These are phyloP conservation scores for Elaeis oleifera DNA, from an alignment of 202 grass and related monocot species.

Conservation along the genomic window DNA sequence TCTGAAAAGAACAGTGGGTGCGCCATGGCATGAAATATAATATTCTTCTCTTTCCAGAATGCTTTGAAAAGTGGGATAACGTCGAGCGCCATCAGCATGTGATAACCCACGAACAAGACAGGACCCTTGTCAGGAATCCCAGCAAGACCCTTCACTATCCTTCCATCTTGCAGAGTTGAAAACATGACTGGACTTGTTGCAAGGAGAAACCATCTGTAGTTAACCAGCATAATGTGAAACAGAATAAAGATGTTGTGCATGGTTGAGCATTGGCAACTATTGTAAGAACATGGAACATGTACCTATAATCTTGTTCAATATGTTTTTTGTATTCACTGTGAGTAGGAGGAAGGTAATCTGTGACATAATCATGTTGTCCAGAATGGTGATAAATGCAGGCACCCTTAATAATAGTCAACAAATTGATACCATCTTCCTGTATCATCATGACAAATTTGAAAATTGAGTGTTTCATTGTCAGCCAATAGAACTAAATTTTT, in stretches of 20 bases:
- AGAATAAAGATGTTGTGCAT: slow-evolving; percentile 2
- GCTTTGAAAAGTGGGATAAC: slow-evolving; percentile 54
- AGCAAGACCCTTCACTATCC: slow-evolving; percentile 56
- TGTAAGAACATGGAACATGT: slow-evolving; percentile 2
- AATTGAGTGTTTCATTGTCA: no score
- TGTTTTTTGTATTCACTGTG: slow-evolving; percentile 69
- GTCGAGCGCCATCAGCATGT: slow-evolving; percentile 73
- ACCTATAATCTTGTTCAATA: slow-evolving; percentile 56
- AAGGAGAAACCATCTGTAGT: slow-evolving; percentile 53
- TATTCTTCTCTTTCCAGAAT: slow-evolving; percentile 70
- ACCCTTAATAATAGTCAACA: slow-evolving; percentile 74
- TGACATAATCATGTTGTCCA: slow-evolving; percentile 49
- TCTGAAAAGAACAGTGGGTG: slow-evolving; percentile 51
- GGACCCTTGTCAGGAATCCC: slow-evolving; percentile 73
- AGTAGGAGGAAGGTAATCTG: slow-evolving; percentile 66
- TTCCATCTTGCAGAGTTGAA: slow-evolving; percentile 60
- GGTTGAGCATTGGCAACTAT: background rate
- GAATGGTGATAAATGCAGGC: slow-evolving; percentile 59
- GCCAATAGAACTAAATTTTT: no score
- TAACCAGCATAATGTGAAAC: slow-evolving; percentile 10
- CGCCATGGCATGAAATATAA: slow-evolving; percentile 54
- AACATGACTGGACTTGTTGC: slow-evolving; percentile 63
- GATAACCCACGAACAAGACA: slow-evolving; percentile 72
- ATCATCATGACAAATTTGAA: background rate
- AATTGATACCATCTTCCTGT: slow-evolving; percentile 81